A percentile compares a stretch with the other conserved stretches of the same genome.
phyloP scores from a whole-genome alignment of 495 filamentous ascomycete species.

The Neurospora sp. region DNA sequence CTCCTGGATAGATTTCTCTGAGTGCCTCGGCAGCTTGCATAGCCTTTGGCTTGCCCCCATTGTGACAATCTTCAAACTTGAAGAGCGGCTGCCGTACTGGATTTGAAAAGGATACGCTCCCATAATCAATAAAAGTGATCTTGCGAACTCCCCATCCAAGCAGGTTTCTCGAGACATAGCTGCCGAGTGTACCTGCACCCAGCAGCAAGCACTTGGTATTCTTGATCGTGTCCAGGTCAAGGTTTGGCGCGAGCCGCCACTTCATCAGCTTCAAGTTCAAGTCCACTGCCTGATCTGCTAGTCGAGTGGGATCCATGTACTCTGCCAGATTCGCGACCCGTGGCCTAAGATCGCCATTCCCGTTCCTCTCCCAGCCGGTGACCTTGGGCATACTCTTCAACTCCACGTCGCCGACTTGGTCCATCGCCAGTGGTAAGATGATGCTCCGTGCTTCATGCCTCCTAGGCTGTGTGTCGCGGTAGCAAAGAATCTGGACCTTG shows the following conservation, averaged over 20 bases:
- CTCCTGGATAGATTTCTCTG: conserved; percentile 81
- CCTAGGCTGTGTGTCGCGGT: conserved; percentile 66
- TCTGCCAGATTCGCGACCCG: conserved; percentile 71
- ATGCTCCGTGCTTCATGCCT: conserved; percentile 73
- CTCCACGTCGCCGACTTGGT: conserved; percentile 28
- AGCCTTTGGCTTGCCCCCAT: conserved; percentile 80
- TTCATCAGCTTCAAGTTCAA: conserved; percentile 97
- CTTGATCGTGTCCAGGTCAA: conserved; percentile 84
- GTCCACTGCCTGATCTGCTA: conserved; percentile 94
- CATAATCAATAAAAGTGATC: conserved; percentile 94
- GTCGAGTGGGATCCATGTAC: conserved; percentile 76
- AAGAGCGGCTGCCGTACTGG: conserved; percentile 92
- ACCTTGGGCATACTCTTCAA: conserved; percentile 73
- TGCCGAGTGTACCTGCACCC: conserved; percentile 90
- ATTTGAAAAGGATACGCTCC: conserved; percentile 92
- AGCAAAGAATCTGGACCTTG: conserved; percentile 79
- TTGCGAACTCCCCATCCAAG: conserved; percentile 96
- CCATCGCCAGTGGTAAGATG: conserved; percentile 57
- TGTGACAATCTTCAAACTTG: conserved; percentile 76
- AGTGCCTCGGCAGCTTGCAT: conserved; percentile 70
- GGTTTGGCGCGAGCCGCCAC: conserved; percentile 84
- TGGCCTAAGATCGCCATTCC: conserved; percentile 60
- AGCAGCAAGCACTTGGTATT: conserved; percentile 84
- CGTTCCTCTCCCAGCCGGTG: conserved; percentile 89
- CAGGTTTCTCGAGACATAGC: conserved; percentile 81